Base-by-base conservation (phyloP, 345 rosid genomes). In the Fremontodendron californicum region DNA sequence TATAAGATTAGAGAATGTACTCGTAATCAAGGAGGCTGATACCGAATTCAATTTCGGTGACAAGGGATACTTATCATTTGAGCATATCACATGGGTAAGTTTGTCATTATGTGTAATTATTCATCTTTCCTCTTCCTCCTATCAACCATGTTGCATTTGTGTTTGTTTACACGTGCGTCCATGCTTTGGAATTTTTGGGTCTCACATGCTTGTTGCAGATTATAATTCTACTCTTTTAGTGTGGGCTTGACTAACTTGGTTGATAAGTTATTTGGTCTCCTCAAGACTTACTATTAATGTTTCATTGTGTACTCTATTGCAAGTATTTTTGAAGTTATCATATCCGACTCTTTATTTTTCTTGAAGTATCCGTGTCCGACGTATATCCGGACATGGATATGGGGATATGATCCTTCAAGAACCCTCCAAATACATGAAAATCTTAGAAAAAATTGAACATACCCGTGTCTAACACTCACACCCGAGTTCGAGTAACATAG, bases 81-180 rank as follows among this genome's bases (percentile, higher is more conserved):
- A 96, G 85, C 99, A 94, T 73, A 94, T 94, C 82, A 96, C 99
- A 60, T 96, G 99, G 99, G 99, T 96, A 88, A 81, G 88, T 80
- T 40, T 23, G 29, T 48, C 16, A 0, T 42, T 73, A 23, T 39
- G 15, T 54, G 37, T 55, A 40, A 25, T 60, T 40, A 27, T 76
- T 67, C 61, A 42, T 6, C 61, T n/a, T 25, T 61, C 58, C 58
- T 75, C 19, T 40, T 68, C 49, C 15, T 33, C 8, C 49, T 70
- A 9, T 60, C 61, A 3, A 58, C 66, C 23, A 73, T 37, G 66
- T 13, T 46, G 27, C 23, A 6, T 25, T 18, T 25, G 11, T 16
- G 43, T 37, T 15, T 40, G 48, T 19, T 39, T 35, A 7, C 15
- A 10, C 1, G 25, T 16, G 39, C 27, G 16, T 27, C 29, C 29